Conservation (phyloP, 306 rosid genomes). For the Argentina anserina region DNA sequence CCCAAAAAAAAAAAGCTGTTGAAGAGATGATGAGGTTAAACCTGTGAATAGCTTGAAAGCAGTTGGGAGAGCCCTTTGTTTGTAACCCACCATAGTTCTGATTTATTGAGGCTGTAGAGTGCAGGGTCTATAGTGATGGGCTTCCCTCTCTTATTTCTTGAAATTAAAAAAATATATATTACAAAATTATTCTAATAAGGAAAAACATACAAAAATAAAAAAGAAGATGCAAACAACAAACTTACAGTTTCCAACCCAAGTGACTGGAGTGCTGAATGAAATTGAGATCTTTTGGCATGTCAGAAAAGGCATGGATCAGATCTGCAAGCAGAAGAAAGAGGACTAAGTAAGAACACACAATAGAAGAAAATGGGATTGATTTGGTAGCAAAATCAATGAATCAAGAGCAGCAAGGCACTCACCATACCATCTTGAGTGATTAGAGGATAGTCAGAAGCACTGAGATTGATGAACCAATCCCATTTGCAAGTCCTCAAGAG, state of each 20-base stretch:
- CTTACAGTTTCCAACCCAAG: conserved; percentile 88
- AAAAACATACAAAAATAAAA: not conserved
- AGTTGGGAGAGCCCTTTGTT: conserved; percentile 75
- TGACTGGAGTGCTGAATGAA: conserved; percentile 81
- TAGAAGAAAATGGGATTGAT: not conserved
- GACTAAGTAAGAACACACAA: not conserved
- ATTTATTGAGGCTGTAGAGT: conserved; percentile 66
- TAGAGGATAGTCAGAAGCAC: conserved; percentile 91
- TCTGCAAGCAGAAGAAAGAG: conserved; percentile 36
- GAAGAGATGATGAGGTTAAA: conserved; percentile 21
- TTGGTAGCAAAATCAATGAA: not conserved
- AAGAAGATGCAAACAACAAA: too few relatives aligned
- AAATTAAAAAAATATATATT: not conserved
- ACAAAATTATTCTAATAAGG: not conserved
- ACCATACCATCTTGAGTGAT: conserved; percentile 99
- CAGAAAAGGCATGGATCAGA: conserved; percentile 76
- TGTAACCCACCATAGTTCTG: conserved; percentile 88
- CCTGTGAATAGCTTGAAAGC: conserved; percentile 95
- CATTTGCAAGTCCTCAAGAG: conserved; percentile 60
- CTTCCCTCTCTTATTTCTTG: conserved; percentile 78
- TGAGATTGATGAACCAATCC: conserved; percentile 96
- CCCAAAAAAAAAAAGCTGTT: not conserved
- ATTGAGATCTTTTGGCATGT: conserved; percentile 66
- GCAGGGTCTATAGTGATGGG: conserved; percentile 88
- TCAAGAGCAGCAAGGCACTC: conserved; percentile 40